Base-by-base conservation (phyloP, 2,329 filamentous ascomycete species). In the Magnaporthiopsis rhizophila region DNA sequence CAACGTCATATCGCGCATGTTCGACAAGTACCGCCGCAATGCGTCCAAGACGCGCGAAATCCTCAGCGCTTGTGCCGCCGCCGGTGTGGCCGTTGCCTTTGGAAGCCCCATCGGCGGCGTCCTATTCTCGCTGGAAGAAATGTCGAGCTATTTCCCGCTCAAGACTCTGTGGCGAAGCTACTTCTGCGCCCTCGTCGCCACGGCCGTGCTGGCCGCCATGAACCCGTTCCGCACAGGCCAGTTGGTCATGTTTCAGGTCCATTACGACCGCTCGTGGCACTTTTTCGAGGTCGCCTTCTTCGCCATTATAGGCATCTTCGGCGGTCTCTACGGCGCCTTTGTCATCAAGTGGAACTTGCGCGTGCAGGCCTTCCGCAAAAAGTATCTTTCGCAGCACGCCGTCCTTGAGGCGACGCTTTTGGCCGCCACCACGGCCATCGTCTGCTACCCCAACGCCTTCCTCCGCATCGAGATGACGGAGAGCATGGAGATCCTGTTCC, bases 141-240 rank as follows among this genome's bases (percentile, higher is more conserved):
- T 99, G 90, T 94, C 93, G 21, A 96, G 88, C 65, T 90, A 97
- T 72, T 99, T 99, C 70, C 95, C 95, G 0, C 84, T 99, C 26
- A 98, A 98, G 77, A 99, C 95, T 0, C 86, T 99, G 77, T 98
- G 95, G 95, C 86, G 95, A 70, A 97, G 92, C 74, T 99, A 98
- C 75, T 98, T 99, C 75, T 99, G 95, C 76, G 95, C 95, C 36
- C 79, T 99, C 68, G 94, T 99, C 6, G 95, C 93, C 6, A 98
- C 95, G 0, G 92, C 92, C 62, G 92, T 97, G 21, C 79, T 99
- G 56, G 89, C 95, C 32, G 91, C 91, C 65, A 96, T 99, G 91
- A 99, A 99, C 70, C 95, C 95, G 28, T 99, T 99, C 77, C 83
- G 95, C 63, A 98, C 95, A 0, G 95, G 95, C 26, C 95, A 99